Percentiles rank a stretch among this genome's conserved stretches.
Conservation (phyloP, 2,329 filamentous ascomycete species). For the Scolecobasidium constrictum region DNA sequence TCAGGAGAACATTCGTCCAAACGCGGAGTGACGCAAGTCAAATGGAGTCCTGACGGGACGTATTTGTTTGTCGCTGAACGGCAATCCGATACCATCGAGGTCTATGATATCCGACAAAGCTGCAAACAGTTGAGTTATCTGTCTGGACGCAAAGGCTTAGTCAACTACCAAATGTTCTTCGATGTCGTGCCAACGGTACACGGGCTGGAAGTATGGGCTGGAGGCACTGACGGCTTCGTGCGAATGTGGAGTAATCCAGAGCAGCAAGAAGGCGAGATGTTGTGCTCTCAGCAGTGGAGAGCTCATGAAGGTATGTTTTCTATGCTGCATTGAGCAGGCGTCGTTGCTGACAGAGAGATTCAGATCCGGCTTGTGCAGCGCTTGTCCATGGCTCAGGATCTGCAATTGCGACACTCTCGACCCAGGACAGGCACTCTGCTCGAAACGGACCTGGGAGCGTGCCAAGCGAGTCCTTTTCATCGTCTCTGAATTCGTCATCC, state of each 20-base stretch:
- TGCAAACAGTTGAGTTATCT: constrained; percentile 40
- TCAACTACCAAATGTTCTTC: constrained; percentile 46
- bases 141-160: constrained; percentile 29
- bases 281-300: neutral
- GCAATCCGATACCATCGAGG: constrained; percentile 41
- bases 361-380: neutral
- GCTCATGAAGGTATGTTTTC: constrained; percentile 2
- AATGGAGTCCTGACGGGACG: constrained; percentile 46
- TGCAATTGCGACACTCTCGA: constrained; percentile 26
- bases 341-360: neutral
- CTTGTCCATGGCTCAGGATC: constrained; percentile 4
- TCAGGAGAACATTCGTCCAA: constrained; percentile 29
- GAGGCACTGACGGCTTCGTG: constrained; percentile 45
- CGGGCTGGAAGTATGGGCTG: constrained; percentile 46
- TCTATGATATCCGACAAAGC: constrained; percentile 50
- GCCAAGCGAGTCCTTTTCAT: no score
- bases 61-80: constrained; percentile 51
- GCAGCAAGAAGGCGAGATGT: constrained; percentile 18
- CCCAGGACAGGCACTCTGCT: constrained; percentile 22
- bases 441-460: no score
- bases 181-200: constrained; percentile 33
- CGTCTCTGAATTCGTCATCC: no score
- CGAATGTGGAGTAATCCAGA: constrained; percentile 28
- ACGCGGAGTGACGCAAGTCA: constrained; percentile 42
- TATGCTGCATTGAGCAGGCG: neutral